Percentiles rank a stretch among this genome's conserved stretches.
Conservation (phyloP, 108 stramenopile species). For the Nannochloropsis gaditana region DNA sequence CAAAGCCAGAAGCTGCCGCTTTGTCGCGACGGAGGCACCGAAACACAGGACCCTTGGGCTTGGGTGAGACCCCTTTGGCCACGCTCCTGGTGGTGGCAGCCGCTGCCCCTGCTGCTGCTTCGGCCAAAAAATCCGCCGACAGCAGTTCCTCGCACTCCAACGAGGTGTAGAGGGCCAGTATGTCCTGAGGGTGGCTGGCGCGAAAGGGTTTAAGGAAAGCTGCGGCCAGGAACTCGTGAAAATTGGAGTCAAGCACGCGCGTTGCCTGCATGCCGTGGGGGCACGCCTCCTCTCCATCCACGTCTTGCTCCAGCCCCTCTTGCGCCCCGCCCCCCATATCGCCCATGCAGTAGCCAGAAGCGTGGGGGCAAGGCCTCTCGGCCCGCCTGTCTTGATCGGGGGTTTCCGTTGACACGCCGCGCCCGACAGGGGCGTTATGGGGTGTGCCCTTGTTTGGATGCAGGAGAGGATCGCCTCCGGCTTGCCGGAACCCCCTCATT, state of each 20-base stretch:
- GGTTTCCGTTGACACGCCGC: background rate
- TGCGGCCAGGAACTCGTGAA: background rate
- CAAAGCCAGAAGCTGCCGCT: background rate
- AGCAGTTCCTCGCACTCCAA: background rate
- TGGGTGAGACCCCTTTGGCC: background rate
- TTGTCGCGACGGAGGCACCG: conserved; percentile 4
- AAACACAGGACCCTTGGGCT: background rate
- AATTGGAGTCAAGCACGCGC: background rate
- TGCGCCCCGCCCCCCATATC: background rate
- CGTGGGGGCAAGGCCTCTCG: background rate
- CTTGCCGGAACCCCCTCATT: background rate
- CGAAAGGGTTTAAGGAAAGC: conserved; percentile 9
- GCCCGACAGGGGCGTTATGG: background rate
- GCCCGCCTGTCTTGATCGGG: background rate
- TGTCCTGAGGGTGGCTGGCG: background rate
- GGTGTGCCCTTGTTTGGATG: background rate
- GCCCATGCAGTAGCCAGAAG: background rate
- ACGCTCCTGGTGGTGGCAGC: background rate
- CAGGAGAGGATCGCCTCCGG: background rate
- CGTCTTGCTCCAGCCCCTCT: background rate
- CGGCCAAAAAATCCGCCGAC: background rate
- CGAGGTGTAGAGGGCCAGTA: background rate
- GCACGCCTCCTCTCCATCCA: background rate
- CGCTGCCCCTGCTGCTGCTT: background rate
- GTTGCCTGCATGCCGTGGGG: background rate